Percentiles rank a stretch among this genome's conserved stretches.
Evolutionary conservation across 176 grass and related monocot species (phyloP).

Genomic region (Aegilops umbellulata): DNA sequence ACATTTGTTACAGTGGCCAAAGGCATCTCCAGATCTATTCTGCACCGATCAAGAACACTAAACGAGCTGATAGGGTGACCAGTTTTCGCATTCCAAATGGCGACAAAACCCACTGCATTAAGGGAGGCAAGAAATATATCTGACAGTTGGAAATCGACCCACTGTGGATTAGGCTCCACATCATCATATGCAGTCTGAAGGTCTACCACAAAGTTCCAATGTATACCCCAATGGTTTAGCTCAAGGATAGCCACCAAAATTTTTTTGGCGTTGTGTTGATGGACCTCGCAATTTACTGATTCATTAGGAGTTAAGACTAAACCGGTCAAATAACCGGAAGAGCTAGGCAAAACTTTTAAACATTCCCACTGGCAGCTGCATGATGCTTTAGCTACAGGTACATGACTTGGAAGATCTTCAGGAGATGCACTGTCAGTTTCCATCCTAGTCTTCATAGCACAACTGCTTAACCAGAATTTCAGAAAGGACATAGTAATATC

Average conservation of each 20-base stretch:
- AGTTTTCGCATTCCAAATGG: slow-evolving; percentile 66
- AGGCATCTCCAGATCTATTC: slow-evolving; percentile 29
- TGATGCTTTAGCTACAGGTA: slow-evolving; percentile 44
- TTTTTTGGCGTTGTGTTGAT: slow-evolving; percentile 29
- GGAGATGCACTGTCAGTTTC: slow-evolving; percentile 9
- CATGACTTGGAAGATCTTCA: slow-evolving; percentile 12
- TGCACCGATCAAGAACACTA: slow-evolving; percentile 45
- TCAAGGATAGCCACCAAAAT: slow-evolving; percentile 62
- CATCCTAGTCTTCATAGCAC: slow-evolving; percentile 20
- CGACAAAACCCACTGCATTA: slow-evolving; percentile 53
- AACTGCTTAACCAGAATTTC: slow-evolving; percentile 39
- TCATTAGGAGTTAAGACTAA: slow-evolving; percentile 55
- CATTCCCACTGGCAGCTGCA: slow-evolving; percentile 53
- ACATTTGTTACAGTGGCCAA: slow-evolving; percentile 20
- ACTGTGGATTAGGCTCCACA: slow-evolving; percentile 41
- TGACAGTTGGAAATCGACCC: slow-evolving; percentile 89
- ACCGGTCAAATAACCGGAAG: slow-evolving; percentile 67
- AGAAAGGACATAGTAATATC: slow-evolving; percentile 63
- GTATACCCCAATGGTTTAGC: slow-evolving; percentile 70
- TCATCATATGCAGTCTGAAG: slow-evolving; percentile 54
- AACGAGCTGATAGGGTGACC: slow-evolving; percentile 41
- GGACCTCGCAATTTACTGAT: slow-evolving; percentile 34
- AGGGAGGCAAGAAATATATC: slow-evolving; percentile 82
- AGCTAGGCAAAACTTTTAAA: slow-evolving; percentile 70
- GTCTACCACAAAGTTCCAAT: slow-evolving; percentile 80